Conservation (phyloP, 495 filamentous ascomycete species). For the Xylaria telfairii region DNA sequence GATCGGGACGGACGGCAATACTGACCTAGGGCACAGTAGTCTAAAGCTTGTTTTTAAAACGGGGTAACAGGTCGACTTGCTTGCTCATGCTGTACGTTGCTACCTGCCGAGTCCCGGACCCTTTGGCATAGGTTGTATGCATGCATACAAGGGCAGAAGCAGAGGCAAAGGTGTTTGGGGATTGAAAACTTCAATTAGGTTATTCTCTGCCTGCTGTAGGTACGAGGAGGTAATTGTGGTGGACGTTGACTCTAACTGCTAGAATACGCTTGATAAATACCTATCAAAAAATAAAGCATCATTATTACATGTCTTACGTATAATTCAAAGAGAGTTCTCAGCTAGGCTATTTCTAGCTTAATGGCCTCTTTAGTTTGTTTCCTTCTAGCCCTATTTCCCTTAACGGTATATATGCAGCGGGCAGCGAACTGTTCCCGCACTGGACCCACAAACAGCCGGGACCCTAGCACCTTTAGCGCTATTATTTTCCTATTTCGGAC, state of each 20-base stretch:
- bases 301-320: neutral
- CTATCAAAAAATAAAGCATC: neutral
- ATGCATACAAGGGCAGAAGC: neutral
- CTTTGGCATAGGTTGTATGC: neutral
- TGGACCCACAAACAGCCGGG: neutral
- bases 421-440: too few relatives aligned
- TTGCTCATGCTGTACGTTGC: neutral
- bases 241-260: neutral
- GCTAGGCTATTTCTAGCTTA: constrained; percentile 2
- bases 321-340: too few relatives aligned
- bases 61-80: too few relatives aligned
- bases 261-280: neutral
- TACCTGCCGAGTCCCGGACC: too few relatives aligned
- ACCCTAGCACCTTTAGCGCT: neutral
- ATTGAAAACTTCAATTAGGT: too few relatives aligned
- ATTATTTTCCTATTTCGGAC: neutral
- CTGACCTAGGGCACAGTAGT: neutral
- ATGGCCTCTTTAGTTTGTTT: neutral
- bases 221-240: neutral
- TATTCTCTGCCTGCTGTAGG: neutral
- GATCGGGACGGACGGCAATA: constrained; percentile 4
- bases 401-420: too few relatives aligned
- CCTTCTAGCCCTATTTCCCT: neutral
- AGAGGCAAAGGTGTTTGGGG: neutral
- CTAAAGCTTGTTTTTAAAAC: neutral